Conservation (phyloP, 148 eudicot genomes). For the Euryodendron excelsum region DNA sequence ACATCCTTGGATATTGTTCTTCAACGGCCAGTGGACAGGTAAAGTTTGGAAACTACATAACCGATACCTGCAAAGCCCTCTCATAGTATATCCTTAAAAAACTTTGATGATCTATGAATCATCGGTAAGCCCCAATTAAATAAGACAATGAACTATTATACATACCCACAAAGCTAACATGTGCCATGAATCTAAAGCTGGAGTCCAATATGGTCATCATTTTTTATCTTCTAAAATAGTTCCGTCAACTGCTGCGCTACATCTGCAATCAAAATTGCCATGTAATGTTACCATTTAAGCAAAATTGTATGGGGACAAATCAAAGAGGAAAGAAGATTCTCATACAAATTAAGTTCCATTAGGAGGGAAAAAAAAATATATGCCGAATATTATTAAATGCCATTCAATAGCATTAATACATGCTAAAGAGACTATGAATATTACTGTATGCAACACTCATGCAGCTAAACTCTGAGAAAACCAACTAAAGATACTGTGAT, state of each 20-base stretch:
- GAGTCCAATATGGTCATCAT: not conserved
- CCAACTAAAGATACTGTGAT: too few species aligned
- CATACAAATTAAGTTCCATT: not conserved
- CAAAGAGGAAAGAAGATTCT: not conserved
- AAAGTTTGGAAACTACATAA: not conserved
- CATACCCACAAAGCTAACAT: conserved; percentile 2
- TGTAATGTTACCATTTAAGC: not conserved
- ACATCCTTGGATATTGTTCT: not conserved
- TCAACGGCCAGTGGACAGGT: not conserved
- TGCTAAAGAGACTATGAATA: too few species aligned
- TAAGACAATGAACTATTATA: not conserved
- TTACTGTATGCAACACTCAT: too few species aligned
- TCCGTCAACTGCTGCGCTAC: conserved; percentile 72
- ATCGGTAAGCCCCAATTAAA: not conserved
- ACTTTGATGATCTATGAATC: not conserved
- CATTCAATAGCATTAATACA: not conserved
- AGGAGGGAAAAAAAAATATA: not conserved
- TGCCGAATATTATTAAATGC: not conserved
- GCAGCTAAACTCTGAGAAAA: too few species aligned
- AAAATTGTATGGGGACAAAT: not conserved
- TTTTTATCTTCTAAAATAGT: conserved; percentile 40
- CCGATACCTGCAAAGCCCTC: not conserved
- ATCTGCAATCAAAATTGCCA: conserved; percentile 46
- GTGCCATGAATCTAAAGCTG: not conserved
- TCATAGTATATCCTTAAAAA: not conserved